phyloP scores from a whole-genome alignment of 306 rosid species.

The Hippophae gyantsensis region DNA sequence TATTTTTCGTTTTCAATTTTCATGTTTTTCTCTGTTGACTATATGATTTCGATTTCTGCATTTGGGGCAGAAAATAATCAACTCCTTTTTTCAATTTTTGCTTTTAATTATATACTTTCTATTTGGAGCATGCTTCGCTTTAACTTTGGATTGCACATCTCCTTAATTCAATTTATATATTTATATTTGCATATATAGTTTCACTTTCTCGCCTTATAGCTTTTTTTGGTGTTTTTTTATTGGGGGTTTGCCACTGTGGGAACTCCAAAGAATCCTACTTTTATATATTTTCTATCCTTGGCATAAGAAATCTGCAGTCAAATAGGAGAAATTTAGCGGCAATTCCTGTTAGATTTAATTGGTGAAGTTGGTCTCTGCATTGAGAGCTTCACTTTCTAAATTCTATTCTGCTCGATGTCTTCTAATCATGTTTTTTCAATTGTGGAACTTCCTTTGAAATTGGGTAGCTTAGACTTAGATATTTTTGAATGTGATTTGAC shows the following conservation, averaged over 20 bases:
- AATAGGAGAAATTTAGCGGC: too few species aligned
- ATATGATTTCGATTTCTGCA: conserved; percentile 6
- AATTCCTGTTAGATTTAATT: too few species aligned
- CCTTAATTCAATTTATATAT: background rate
- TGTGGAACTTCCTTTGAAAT: too few species aligned
- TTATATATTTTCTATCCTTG: background rate
- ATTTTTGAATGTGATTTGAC: too few species aligned
- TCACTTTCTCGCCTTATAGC: background rate
- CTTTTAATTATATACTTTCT: background rate
- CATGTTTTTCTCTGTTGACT: conserved; percentile 11
- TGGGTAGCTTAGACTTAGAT: too few species aligned
- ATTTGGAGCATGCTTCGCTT: conserved; percentile 1
- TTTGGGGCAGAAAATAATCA: conserved; percentile 1
- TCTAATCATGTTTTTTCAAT: too few species aligned
- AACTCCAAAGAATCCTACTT: background rate
- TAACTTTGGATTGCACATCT: background rate
- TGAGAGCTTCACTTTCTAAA: too few species aligned
- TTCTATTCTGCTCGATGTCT: too few species aligned
- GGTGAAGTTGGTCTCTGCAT: too few species aligned
- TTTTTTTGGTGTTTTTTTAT: background rate
- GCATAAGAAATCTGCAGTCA: too few species aligned
- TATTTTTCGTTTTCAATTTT: background rate
- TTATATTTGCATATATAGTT: background rate
- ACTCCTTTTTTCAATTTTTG: background rate
- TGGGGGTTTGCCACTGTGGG: background rate